These are phyloP conservation scores for Amanita inopinata DNA, from an alignment of 768 basidiomycete species.

Conservation along the genomic window DNA sequence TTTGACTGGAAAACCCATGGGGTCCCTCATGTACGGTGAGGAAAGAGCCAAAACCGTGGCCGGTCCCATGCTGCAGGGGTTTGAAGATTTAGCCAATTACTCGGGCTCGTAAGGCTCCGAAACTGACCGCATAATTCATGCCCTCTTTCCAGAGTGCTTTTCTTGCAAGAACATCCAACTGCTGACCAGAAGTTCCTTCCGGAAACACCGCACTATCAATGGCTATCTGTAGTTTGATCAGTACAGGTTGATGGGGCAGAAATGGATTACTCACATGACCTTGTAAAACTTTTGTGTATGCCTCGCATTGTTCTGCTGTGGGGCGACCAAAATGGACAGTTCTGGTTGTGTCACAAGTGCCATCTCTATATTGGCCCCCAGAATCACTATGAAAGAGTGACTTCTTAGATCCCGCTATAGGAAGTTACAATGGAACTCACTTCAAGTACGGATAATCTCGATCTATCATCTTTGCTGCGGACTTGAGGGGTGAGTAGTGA, in stretches of 20 bases:
- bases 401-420: conserved; percentile 9
- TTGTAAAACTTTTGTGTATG: conserved; percentile 91
- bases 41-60: conserved; percentile 85
- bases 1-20: conserved; percentile 61
- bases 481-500: conserved; percentile 78
- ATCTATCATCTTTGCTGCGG: conserved; percentile 63
- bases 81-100: conserved; percentile 6
- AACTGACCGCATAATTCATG: conserved; percentile 58
- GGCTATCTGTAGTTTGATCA: conserved; percentile 53
- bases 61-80: conserved; percentile 79
- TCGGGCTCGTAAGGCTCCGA: too few relatives aligned
- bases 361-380: conserved; percentile 84
- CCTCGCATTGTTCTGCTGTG: conserved; percentile 76
- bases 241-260: conserved; percentile 12
- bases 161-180: conserved; percentile 84
- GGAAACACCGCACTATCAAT: conserved; percentile 89
- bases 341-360: conserved; percentile 79
- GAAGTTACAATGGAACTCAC: conserved; percentile 32
- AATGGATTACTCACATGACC: conserved; percentile 67
- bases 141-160: conserved; percentile 84
- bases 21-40: conserved; percentile 82
- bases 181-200: conserved; percentile 73
- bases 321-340: conserved; percentile 85
- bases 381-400: conserved; percentile 63
- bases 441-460: conserved; percentile 80